Evolutionary conservation across 83 land plant species (phyloP).

Genomic region (Isoetes engelmannii): DNA sequence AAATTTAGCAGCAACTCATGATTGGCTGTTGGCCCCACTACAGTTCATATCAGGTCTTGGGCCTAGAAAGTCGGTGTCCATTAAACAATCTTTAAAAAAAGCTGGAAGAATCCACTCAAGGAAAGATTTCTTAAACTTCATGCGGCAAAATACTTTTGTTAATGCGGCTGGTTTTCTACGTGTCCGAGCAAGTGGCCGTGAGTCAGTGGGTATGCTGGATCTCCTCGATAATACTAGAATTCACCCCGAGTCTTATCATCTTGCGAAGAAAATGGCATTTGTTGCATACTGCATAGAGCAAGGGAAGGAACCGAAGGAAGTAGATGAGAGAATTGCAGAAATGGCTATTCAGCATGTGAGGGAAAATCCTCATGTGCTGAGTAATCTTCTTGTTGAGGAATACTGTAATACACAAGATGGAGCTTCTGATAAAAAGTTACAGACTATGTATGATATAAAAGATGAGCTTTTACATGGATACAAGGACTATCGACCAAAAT

Average conservation of each 20-base stretch:
- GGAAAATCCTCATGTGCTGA: conserved; percentile 49
- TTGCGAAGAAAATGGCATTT: conserved; percentile 77
- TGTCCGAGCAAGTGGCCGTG: conserved; percentile 76
- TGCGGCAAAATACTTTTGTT: conserved; percentile 64
- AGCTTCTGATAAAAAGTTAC: conserved; percentile 31
- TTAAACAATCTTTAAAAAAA: conserved; percentile 68
- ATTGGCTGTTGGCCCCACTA: conserved; percentile 86
- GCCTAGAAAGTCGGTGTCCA: conserved; percentile 80
- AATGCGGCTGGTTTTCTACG: conserved; percentile 84
- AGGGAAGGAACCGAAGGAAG: conserved; percentile 41
- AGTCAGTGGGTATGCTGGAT: conserved; percentile 63
- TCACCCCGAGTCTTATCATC: conserved; percentile 84
- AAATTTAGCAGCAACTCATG: conserved; percentile 82
- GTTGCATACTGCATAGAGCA: conserved; percentile 52
- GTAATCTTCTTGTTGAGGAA: conserved; percentile 43
- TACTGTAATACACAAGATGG: conserved; percentile 33
- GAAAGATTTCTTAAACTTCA: conserved; percentile 49
- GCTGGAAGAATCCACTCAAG: conserved; percentile 62
- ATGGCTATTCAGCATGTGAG: conserved; percentile 90
- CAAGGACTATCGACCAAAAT: conserved; percentile 61
- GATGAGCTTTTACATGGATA: conserved; percentile 73
- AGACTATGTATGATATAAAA: conserved; percentile 61
- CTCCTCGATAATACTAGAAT: conserved; percentile 91
- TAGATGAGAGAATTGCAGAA: conserved; percentile 70
- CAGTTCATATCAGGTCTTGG: conserved; percentile 94